Evolutionary conservation across 225 moss, liverwort and hornwort genomes (phyloP).

Genomic region (Physcomitrellopsis africana): DNA sequence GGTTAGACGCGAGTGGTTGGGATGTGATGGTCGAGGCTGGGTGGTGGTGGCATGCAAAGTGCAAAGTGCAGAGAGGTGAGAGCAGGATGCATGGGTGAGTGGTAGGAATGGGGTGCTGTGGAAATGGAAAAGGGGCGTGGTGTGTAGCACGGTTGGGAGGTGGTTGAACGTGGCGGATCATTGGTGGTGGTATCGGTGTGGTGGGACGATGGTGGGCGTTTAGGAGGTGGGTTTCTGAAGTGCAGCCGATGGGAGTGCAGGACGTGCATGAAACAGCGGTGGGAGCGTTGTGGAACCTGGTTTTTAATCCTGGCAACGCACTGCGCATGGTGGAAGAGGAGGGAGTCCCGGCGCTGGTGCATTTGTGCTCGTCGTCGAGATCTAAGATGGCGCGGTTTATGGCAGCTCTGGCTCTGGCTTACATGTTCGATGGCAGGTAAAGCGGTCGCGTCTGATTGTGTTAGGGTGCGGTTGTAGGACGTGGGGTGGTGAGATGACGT

Average conservation of each 20-base stretch:
- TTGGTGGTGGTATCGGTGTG: neutral
- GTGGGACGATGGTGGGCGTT: neutral
- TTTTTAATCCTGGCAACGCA: constrained; percentile 93
- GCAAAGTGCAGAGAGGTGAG: no score
- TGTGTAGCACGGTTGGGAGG: no score
- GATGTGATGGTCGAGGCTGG: no score
- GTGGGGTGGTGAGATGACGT: no score
- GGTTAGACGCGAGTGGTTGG: no score
- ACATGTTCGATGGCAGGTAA: constrained; percentile 99
- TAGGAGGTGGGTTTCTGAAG: neutral
- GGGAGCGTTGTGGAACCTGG: constrained; percentile 94
- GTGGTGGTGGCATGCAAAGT: no score
- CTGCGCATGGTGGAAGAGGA: constrained; percentile 88
- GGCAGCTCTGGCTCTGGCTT: constrained; percentile 94
- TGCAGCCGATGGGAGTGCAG: constrained; percentile 33
- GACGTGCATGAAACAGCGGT: constrained; percentile 96
- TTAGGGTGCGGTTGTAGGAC: neutral
- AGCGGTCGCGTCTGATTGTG: neutral
- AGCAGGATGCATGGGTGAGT: no score
- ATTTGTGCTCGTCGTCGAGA: constrained; percentile 81
- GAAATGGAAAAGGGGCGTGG: no score
- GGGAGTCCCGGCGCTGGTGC: constrained; percentile 85
- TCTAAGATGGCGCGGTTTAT: constrained; percentile 98
- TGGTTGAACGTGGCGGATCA: no score
- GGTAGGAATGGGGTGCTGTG: no score